These are phyloP conservation scores for Amphirosellinia nigrospora DNA, from an alignment of 495 filamentous ascomycete species.

Conservation along the genomic window DNA sequence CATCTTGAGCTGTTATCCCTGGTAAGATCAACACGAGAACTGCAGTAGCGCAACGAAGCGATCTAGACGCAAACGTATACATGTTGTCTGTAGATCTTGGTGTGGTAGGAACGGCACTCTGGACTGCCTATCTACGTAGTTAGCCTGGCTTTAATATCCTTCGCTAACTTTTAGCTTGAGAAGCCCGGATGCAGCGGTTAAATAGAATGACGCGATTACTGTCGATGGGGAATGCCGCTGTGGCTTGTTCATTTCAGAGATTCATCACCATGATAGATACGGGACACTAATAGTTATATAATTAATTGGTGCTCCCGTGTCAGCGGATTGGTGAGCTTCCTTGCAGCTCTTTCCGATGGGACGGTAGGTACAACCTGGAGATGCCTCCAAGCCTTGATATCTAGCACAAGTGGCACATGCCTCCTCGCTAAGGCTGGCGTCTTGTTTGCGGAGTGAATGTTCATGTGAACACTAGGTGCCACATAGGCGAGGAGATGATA, in stretches of 20 bases:
- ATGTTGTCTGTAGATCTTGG: not conserved
- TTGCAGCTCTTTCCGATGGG: not conserved
- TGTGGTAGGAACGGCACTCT: not conserved
- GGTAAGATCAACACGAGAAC: not conserved
- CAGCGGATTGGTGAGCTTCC: not conserved
- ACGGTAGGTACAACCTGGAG: not conserved
- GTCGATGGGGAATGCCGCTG: not conserved
- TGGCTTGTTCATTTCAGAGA: not conserved
- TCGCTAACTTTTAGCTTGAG: not conserved
- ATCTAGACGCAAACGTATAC: not conserved
- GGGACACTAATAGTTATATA: not conserved
- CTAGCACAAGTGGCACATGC: not conserved
- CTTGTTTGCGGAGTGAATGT: constrained; percentile 24
- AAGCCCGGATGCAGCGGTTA: not conserved
- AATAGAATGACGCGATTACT: not conserved
- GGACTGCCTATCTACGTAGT: constrained; percentile 1
- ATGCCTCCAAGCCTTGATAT: not conserved
- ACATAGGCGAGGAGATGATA: constrained; percentile 36
- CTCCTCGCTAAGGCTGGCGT: not conserved
- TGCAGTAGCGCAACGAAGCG: not conserved
- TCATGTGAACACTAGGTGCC: constrained; percentile 58
- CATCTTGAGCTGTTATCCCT: not conserved
- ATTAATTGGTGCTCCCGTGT: not conserved
- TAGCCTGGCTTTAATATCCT: not conserved
- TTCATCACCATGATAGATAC: not conserved